Evolutionary conservation across 352 stramenopile species (phyloP).

Genomic region (Phytophthora idaei): DNA sequence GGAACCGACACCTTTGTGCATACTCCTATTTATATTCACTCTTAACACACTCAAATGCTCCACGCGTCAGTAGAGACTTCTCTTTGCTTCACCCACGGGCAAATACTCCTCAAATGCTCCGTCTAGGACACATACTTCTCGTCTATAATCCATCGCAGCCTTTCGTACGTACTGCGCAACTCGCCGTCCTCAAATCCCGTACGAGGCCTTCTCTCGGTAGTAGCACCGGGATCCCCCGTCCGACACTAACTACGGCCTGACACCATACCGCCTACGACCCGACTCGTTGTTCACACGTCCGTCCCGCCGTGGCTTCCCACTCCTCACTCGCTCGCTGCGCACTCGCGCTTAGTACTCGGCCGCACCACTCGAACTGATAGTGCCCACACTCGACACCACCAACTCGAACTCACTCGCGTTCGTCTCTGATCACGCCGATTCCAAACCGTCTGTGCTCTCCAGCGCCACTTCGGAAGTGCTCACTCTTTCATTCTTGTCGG

Average conservation of each 20-base stretch:
- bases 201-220: not conserved
- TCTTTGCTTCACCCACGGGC: not conserved
- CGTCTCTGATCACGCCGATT: too few relatives aligned
- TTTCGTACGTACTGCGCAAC: not conserved
- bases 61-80: not conserved
- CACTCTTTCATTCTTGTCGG: too few relatives aligned
- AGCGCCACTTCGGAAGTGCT: too few relatives aligned
- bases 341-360: too few relatives aligned
- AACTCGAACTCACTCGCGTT: not conserved
- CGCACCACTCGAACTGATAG: not conserved
- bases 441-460: too few relatives aligned
- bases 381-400: not conserved
- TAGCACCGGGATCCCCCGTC: not conserved
- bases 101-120: too few relatives aligned
- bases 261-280: not conserved
- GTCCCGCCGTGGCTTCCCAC: not conserved
- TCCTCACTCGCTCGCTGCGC: too few relatives aligned
- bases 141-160: too few relatives aligned
- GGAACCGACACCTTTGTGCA: not conserved
- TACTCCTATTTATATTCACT: not conserved
- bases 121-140: too few relatives aligned
- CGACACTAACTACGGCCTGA: not conserved
- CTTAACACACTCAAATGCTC: not conserved
- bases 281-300: not conserved
- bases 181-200: not conserved